Conservation (phyloP, 805 yeast genomes). For the Candida endomychidarum region DNA sequence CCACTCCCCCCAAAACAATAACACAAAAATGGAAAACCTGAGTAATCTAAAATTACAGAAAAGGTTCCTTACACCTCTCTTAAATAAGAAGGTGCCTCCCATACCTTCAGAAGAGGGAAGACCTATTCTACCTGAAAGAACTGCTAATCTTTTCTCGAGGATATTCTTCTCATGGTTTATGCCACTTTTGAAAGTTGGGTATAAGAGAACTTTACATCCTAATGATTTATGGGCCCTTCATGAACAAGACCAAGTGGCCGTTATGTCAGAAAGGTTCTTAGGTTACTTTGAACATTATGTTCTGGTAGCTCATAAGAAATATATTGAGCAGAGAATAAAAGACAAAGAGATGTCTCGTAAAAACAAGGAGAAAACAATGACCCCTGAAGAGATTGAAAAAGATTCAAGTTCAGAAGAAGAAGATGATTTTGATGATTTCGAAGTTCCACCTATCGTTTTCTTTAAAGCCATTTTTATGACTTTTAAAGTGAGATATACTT, state of each 20-base stretch:
- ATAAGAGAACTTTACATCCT: constrained; percentile 67
- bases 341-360: constrained; percentile 18
- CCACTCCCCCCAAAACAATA: not conserved
- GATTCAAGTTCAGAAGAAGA: constrained; percentile 20
- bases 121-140: constrained; percentile 42
- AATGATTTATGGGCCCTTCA: constrained; percentile 52
- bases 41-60: constrained; percentile 22
- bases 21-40: not conserved
- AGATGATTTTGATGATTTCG: constrained; percentile 32
- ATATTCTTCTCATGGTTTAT: constrained; percentile 66
- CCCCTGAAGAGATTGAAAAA: constrained; percentile 15
- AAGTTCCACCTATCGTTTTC: constrained; percentile 22
- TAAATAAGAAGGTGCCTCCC: constrained; percentile 48
- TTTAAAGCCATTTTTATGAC: constrained; percentile 11
- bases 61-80: constrained; percentile 33
- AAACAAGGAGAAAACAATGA: not conserved
- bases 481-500: constrained; percentile 10
- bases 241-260: constrained; percentile 35
- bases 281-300: constrained; percentile 21
- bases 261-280: constrained; percentile 29
- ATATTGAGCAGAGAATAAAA: constrained; percentile 25
- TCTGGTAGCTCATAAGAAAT: constrained; percentile 22
- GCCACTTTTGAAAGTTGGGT: constrained; percentile 65
- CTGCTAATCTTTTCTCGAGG: constrained; percentile 39
- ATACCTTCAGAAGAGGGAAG: constrained; percentile 54